Conservation (phyloP, 148 eudicot species). For the Silene conica region DNA sequence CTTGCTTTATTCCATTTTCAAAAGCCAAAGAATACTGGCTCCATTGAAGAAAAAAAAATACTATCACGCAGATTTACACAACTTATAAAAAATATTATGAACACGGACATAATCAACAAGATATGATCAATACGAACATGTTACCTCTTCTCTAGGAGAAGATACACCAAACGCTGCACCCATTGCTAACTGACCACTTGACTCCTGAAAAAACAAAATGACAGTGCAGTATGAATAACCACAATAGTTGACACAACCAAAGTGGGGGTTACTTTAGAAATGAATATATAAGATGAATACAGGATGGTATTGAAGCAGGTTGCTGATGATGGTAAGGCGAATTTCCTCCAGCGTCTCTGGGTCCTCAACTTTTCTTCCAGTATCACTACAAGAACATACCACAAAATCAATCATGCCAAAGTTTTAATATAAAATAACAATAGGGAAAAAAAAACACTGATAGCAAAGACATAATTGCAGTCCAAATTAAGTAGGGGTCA, state of each 20-base stretch:
- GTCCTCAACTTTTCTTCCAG: slow-evolving; percentile 89
- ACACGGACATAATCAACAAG: background rate
- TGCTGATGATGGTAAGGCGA: slow-evolving; percentile 93
- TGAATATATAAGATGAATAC: slow-evolving; percentile 30
- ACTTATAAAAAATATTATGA: background rate
- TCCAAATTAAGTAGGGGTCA: background rate
- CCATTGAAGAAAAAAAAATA: background rate
- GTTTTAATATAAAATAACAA: background rate
- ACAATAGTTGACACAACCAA: background rate
- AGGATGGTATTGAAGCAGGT: slow-evolving; percentile 87
- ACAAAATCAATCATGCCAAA: background rate
- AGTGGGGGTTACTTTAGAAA: background rate
- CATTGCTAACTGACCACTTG: slow-evolving; percentile 80
- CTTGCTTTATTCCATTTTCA: background rate
- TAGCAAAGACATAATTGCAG: background rate
- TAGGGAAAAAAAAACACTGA: background rate
- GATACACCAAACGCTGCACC: slow-evolving; percentile 83
- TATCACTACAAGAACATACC: slow-evolving; percentile 44
- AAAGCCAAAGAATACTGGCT: background rate
- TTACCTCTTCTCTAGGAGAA: slow-evolving; percentile 58
- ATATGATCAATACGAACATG: background rate
- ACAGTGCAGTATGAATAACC: slow-evolving; percentile 4
- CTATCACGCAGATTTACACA: too few species aligned
- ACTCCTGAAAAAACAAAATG: slow-evolving; percentile 53
- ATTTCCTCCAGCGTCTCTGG: slow-evolving; percentile 90